phyloP scores from a whole-genome alignment of 225 moss, liverwort and hornwort species.

The Sphagnum contortum region DNA sequence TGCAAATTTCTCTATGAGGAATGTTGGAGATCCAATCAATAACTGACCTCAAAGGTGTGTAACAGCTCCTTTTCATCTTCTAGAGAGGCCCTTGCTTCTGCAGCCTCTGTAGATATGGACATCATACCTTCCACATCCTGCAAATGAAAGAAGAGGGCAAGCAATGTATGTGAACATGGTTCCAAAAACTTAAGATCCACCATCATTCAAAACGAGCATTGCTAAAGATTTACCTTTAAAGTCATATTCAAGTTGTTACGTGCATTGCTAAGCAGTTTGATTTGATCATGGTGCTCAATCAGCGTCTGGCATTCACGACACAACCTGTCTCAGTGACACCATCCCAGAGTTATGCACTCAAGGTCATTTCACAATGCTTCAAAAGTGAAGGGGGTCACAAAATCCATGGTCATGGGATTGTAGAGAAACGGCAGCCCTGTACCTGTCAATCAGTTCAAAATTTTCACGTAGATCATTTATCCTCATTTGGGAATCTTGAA shows the following conservation, averaged over 20 bases:
- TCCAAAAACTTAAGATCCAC: no score
- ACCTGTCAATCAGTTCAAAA: constrained; percentile 92
- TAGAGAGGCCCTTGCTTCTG: constrained; percentile 86
- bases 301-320: constrained; percentile 98
- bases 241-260: constrained; percentile 98
- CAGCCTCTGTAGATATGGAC: constrained; percentile 98
- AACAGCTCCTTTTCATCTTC: constrained; percentile 88
- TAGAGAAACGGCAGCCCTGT: no score
- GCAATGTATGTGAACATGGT: no score
- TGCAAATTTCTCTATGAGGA: no score
- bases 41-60: constrained; percentile 82
- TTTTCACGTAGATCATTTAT: constrained; percentile 76
- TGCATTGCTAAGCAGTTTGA: constrained; percentile 97
- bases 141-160: neutral
- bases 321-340: constrained; percentile 43
- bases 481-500: constrained; percentile 66
- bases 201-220: no score
- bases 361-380: no score
- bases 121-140: constrained; percentile 99
- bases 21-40: no score
- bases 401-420: no score
- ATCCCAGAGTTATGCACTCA: constrained; percentile 3
- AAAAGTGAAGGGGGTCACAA: no score
- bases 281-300: constrained; percentile 98
- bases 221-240: constrained; percentile 49